Evolutionary conservation across 257 asterid genomes (phyloP), one percentile per base, ranked within the genome.

Genomic region (Scutellaria barbata): DNA sequence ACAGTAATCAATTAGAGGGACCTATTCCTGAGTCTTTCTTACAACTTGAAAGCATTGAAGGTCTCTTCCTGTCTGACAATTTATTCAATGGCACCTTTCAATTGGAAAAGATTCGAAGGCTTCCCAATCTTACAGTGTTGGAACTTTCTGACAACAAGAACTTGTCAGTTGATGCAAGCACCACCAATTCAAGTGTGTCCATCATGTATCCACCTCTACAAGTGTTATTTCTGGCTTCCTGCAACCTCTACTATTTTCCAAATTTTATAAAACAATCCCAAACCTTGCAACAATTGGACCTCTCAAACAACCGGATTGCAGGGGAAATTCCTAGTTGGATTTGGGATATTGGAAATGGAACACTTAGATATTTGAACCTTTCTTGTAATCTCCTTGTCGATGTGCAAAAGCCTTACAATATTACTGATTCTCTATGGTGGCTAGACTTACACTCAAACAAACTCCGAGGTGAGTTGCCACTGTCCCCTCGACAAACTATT

Each of bases 321-420:
- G 90, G 86, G 13, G 69, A 74, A 73, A 70, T 83, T 12, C 87
- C 88, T 8, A 77, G 66, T 41, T 86, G 89, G 91, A 78, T 86
- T n/a, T 86, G 91, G 89, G 35, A 69, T 17, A 35, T 80, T 8
- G 76, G 68, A 16, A 51, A 14, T 42, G 77, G 76, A 73, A 0
- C 0, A 3, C 77, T 75, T 45, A 0, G 0, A 2, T 0, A 0
- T 30, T 30, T 30, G 35, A 30, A 30, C 35, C 2, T 30, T 30
- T 30, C 35, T 30, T 30, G 5, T 30, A 30, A 30, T 30, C 35
- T 30, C 35, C 35, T 30, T 2, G 35, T 30, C 0, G 35, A 30
- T 3, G 0, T 30, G 2, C 35, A 30, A 30, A 30, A 30, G 35
- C 35, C 35, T 1, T 30, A 30, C 35, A 30, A 30, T 0, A 30